Evolutionary conservation across 306 rosid genomes (phyloP), one percentile per base, ranked within the genome.

Genomic region (Malus asiatica): DNA sequence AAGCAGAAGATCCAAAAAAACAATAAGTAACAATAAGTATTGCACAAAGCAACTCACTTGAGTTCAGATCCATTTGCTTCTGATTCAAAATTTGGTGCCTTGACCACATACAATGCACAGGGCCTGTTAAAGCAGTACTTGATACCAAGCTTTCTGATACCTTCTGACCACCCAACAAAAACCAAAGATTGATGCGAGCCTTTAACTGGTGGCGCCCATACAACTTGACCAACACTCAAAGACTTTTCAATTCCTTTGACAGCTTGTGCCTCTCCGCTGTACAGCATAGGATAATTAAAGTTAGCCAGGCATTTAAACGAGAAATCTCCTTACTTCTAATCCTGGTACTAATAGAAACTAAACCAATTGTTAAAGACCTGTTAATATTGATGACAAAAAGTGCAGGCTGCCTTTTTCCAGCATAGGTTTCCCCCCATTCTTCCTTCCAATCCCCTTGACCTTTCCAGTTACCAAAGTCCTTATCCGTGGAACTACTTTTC

Each of bases 371-470:
- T 70, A 46, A 40, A 77, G 52, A 89, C 98, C 97, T 88, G 71
- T 70, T 85, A 72, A 84, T 44, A 55, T 84, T 63, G 79, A 93
- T 84, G 45, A 91, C 88, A 82, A 84, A 93, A 66, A 88, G 96
- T 71, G 90, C 85, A 71, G 97, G 98, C 78, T 71, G 92, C 79
- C 90, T 84, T 88, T 88, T 93, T 59, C 97, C 91, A 46, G 89
- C 86, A 84, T 93, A 93, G 55, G 90, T 76, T 87, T 93, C 98
- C 62, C 98, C 98, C 98, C 97, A 93, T 11, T 83, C 92, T 70
- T 93, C 96, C 84, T 86, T 85, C 88, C 87, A 91, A 60, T 89
- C 92, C 76, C 97, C 98, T 83, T 87, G 92, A 67, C 91, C 93
- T 77, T 91, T 91, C 98, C 97, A 91, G 81, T 81, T 84, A 38